Evolutionary conservation across 768 basidiomycete species (phyloP), one percentile per base, ranked within the genome.

Genomic region (Cystobasidium tubakii): DNA sequence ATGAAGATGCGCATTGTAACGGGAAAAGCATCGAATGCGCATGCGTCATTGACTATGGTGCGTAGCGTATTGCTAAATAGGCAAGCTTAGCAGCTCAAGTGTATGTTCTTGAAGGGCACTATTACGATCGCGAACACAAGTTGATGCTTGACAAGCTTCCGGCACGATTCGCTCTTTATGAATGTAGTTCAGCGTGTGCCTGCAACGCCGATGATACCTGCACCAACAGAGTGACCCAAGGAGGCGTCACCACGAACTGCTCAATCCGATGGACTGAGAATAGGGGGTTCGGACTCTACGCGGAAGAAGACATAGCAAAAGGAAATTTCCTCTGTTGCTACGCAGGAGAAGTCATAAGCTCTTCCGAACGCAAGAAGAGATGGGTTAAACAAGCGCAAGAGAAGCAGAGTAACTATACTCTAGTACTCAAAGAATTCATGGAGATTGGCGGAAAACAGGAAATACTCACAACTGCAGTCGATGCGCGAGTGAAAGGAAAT

Each of bases 281-380:
- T 23, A 53, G 73, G 21, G 80, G 80, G n/a, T 76, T 80, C 1
- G 81, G 80, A 0, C 73, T 79, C 1, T 80, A 80, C 54, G 43
- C 70, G 2, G 31, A 64, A 0, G 25, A 25, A 6, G 13, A 53
- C 12, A 62, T 81, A 7, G 39, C 62, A 10, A 42, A 36, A 62
- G 81, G 81, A 1, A 62, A 63, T 0, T 82, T 82, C 73, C 73
- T 82, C 25, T 76, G 77, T 39, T 78, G 81, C 6, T 82, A 82
- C 65, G 79, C 80, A 9, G 81, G 81, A 21, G 79, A 82, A 73
- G 78, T 81, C 57, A 75, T 82, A 64, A 67, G 78, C 1, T 76
- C 76, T 0, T 17, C 43, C 6, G 72, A 81, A 76, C 80, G 80
- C 7, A 76, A 72, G 21, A 19, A 3, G 1, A 76, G 80, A 73